Evolutionary conservation across 768 basidiomycete genomes (phyloP), one percentile per base, ranked within the genome.

Genomic region (Hygrophorus pudorinus): DNA sequence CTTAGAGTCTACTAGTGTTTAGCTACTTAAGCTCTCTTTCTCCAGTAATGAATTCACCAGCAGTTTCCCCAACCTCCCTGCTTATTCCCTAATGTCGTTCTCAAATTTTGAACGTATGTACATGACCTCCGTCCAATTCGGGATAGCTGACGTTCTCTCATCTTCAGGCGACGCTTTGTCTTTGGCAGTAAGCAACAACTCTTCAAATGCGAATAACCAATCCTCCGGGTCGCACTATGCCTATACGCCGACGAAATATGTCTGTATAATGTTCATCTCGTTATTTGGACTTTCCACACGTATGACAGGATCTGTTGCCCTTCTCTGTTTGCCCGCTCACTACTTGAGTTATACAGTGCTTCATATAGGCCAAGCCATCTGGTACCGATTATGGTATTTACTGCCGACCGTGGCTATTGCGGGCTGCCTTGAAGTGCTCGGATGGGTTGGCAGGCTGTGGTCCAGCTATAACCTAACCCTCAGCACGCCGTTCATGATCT

Each of bases 401-500:
- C 27, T 76, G 32, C 67, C 68, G 0, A 79, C 78, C 0, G 64
- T 64, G 4, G 59, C 65, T 11, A 50, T 75, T 0, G 66, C 69
- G 36, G 75, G 74, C 7, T 12, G 70, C 0, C 53, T 70, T 5
- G 80, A 81, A 53, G 51, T 72, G 6, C 46, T 73, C 2, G 79
- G 78, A 0, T 81, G 79, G 79, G 49, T 55, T 5, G 79, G 63
- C 1, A 58, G 78, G 14, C 52, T 76, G 3, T 79, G 73, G 77
- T 74, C 71, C 5, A 68, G 61, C 34, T 58, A 49, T 44, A 47
- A 47, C 13, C 59, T 63, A 2, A 43, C 42, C 0, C 30, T 43
- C 24, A 21, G 29, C 5, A 44, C 49, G 1, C 59, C 69, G 0
- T 71, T 62, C 51, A 51, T 64, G 41, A 65, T 71, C 20, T 65